Evolutionary conservation across 805 yeast species (phyloP), one percentile per base, ranked within the genome.

Genomic region (Ogataea henricii): DNA sequence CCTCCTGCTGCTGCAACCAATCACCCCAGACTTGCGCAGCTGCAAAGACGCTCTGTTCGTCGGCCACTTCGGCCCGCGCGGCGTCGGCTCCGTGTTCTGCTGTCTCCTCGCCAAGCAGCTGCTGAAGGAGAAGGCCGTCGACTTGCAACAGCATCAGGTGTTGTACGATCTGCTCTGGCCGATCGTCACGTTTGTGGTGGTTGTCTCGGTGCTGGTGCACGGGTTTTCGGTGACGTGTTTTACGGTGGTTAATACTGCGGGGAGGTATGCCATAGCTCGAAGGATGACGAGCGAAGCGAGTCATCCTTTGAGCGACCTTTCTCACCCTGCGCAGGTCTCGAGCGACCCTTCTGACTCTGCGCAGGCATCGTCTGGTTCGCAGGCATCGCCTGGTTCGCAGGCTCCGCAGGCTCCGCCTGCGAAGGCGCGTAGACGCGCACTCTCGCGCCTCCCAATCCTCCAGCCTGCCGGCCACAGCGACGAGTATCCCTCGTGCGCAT

Each of bases 61-160:
- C 65, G 97, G 97, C 17, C 96, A 90, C 69, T 90, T 91, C 66
- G 97, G 97, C 14, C 97, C 97, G 1, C 88, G 91, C 61, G 97
- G 97, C 40, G 97, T 90, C 18, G 96, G 97, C 48, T 96, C 96
- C 1, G 74, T 90, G 6, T 89, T 87, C 66, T 92, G 94, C 35
- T 83, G 88, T 5, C 83, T 90, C 42, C 71, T 89, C 52, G 89
- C 96, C 0, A 78, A 92, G 52, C 79, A 82, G 8, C 86, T 56
- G 34, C 47, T 59, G 6, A 46, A 49, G 21, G 36, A 43, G 1
- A 45, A 41, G 64, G 10, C 46, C 57, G 8, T 58, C 58, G 37
- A 45, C 16, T 49, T 56, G 1, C 39, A 30, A 4, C 45, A 51
- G 0, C 53, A 48, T 17, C 51, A 46, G 20, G 43, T 40, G 1